These are phyloP conservation scores for Hypericum androsaemum DNA, from an alignment of 345 rosid species.

Conservation along the genomic window DNA sequence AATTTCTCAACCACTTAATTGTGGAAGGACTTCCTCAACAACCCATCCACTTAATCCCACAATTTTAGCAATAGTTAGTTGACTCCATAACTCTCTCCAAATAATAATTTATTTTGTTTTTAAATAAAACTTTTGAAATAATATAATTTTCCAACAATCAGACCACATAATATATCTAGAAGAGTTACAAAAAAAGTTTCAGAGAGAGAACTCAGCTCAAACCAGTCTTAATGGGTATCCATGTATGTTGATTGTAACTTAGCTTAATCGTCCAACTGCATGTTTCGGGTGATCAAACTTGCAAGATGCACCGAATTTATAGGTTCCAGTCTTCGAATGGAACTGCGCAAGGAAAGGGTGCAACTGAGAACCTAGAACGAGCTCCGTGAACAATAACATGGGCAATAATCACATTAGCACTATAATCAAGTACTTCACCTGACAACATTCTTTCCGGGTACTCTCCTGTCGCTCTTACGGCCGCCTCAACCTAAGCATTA, in stretches of 20 bases:
- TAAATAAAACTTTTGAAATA: no score
- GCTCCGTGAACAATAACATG: not conserved
- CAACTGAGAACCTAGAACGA: not conserved
- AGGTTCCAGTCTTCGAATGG: conserved; percentile 21
- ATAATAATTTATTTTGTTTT: no score
- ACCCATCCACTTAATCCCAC: no score
- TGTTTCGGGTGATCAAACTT: conserved; percentile 22
- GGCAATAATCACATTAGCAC: not conserved
- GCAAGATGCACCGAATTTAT: conserved; percentile 27
- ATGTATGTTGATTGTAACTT: conserved; percentile 14
- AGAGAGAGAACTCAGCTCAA: no score
- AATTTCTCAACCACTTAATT: no score
- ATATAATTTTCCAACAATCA: no score
- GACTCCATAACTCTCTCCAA: no score
- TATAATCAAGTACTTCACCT: conserved; percentile 8
- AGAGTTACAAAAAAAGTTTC: no score
- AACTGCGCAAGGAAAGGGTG: conserved; percentile 9
- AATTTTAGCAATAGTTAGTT: no score
- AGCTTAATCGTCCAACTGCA: conserved; percentile 19
- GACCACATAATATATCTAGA: no score
- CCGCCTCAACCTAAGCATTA: conserved; percentile 22
- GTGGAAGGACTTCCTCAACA: no score
- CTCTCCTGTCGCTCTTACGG: conserved; percentile 21
- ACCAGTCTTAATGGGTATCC: conserved; percentile 23
- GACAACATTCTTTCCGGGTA: conserved; percentile 18